Conservation (phyloP, 352 stramenopile genomes). For the Globisporangium spinosum region DNA sequence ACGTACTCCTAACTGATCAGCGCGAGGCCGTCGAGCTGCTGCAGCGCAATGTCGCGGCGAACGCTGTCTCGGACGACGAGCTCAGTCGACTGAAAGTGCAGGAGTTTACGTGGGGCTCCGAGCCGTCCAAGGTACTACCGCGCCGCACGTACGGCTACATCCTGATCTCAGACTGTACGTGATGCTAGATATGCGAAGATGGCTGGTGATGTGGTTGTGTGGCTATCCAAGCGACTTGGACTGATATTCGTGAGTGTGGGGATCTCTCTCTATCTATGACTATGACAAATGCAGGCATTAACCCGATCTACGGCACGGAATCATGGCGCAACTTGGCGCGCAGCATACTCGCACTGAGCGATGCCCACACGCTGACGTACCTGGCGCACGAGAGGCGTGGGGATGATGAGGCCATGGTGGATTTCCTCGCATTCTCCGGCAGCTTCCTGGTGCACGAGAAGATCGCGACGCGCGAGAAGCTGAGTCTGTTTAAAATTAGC, state of each 20-base stretch:
- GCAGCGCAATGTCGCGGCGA: slow-evolving; percentile 49
- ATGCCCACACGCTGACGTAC: slow-evolving; percentile 52
- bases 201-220: not conserved
- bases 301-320: slow-evolving; percentile 78
- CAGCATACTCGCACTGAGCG: slow-evolving; percentile 62
- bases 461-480: slow-evolving; percentile 37
- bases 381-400: slow-evolving; percentile 68
- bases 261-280: not conserved
- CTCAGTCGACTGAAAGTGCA: slow-evolving; percentile 31
- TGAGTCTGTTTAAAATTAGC: slow-evolving; percentile 56
- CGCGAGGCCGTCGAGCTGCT: slow-evolving; percentile 62
- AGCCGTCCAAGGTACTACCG: slow-evolving; percentile 21
- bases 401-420: slow-evolving; percentile 65
- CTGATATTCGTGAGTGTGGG: not conserved
- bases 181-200: not conserved
- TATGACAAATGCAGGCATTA: slow-evolving; percentile 41
- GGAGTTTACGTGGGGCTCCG: slow-evolving; percentile 66
- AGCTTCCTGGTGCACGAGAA: slow-evolving; percentile 34
- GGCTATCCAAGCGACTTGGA: not conserved
- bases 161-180: slow-evolving; percentile 75
- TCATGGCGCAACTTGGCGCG: slow-evolving; percentile 73
- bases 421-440: slow-evolving; percentile 55
- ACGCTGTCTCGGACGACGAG: slow-evolving; percentile 39
- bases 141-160: slow-evolving; percentile 49
- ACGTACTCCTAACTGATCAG: slow-evolving; percentile 76